Evolutionary conservation across 192 early-diverging fungal genomes (phyloP), one percentile per base, ranked within the genome.

Genomic region (Coemansia sp.): DNA sequence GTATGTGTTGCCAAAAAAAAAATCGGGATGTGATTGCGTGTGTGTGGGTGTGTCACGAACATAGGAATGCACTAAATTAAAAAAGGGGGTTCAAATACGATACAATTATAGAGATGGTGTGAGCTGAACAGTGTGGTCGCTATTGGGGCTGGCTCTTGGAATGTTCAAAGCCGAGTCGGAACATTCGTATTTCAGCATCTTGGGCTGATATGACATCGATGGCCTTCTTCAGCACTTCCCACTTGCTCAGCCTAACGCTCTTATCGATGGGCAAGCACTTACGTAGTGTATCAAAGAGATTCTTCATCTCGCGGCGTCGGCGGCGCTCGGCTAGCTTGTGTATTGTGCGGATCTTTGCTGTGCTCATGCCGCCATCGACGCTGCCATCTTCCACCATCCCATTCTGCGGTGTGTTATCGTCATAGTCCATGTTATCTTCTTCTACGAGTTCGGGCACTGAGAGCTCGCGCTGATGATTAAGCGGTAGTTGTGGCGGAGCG

Each of bases 191-290:
- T 59, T 82, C 80, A 59, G 68, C 46, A 29, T 77, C 80, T 61
- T 83, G 80, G 40, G 22, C 34, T 1, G 66, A 60, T 48, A 85
- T 87, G 46, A 82, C 70, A 48, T 77, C 81, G 53, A 86, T 88
- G 80, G 91, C 91, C 91, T 95, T 95, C 60, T 88, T 91, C 42
- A 95, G 72, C 32, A 93, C 90, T 72, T 95, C 94, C 94, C 94
- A 94, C 70, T 95, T 95, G 80, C 91, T 93, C 32, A 93, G 86
- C 56, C 93, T 92, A 29, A 91, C 80, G 34, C 86, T 89, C 50
- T 89, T 89, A 67, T 94, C 92, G 4, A 92, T 84, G 2, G 94
- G 93, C 64, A 95, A 80, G 13, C 87, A 79, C 63, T 89, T 91
- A 46, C 91, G 85, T 19, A 95, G 80, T 48, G 91, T 89, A 78